Evolutionary conservation across 2,329 filamentous ascomycete genomes (phyloP), one percentile per base, ranked within the genome.

Genomic region (Calycina marina): DNA sequence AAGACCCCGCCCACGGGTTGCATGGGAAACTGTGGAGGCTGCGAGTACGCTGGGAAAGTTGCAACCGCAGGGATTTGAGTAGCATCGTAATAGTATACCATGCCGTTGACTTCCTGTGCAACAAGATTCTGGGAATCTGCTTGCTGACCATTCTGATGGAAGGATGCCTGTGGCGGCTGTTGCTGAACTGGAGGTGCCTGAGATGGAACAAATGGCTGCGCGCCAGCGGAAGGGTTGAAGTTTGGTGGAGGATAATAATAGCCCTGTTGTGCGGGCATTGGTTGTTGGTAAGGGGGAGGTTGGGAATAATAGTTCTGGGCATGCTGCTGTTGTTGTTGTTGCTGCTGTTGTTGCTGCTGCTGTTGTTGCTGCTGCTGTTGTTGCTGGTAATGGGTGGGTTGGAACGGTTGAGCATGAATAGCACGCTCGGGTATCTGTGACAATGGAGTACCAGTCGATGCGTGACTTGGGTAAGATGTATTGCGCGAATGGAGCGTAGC

Each of bases 401-500:
- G 86, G 62, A 93, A 96, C 0, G 84, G 77, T 33, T 80, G 78
- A 16, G 85, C 88, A 48, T 94, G 85, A 31, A 93, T 85, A 6
- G 85, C 83, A 35, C 86, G 75, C 56, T 94, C 88, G 2, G 86
- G 86, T 40, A 94, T 93, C 47, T 93, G 85, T 14, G 85, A 88
- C 18, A 93, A 62, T 0, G 86, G 85, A 1, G 86, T 92, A 13
- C 78, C 78, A 4, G 70, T 74, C 2, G 78, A 77, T 34, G 72
- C 63, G 44, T 84, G 79, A 34, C 71, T 74, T 17, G 74, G 68
- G 49, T 80, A 80, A 1, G 79, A 81, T 2, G 69, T 61, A 44
- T 81, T 72, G 15, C 77, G 73, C 13, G 63, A 60, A 49, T 86
- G 80, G 14, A 52, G 37, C 37, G 61, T 63, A n/a, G 44, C 60